phyloP scores from a whole-genome alignment of 306 rosid species.

The Bauhinia variegata region DNA sequence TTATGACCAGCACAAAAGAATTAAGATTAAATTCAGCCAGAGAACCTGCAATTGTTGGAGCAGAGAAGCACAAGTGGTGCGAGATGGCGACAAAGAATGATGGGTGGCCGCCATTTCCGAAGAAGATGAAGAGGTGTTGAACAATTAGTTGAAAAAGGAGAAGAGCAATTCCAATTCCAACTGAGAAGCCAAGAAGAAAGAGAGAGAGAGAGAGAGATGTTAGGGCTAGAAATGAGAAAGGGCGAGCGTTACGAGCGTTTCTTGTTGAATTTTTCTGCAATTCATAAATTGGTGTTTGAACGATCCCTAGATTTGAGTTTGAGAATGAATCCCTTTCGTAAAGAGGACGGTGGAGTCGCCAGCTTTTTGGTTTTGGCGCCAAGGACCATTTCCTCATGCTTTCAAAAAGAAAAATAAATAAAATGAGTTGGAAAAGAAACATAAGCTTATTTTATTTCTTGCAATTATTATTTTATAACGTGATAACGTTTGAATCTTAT shows the following conservation, averaged over 20 bases:
- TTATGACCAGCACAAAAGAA: background rate
- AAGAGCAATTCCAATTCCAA: constrained; percentile 28
- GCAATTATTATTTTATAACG: background rate
- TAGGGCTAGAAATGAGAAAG: constrained; percentile 19
- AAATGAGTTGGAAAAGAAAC: no score
- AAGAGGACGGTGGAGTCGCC: constrained; percentile 21
- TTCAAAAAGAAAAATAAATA: background rate
- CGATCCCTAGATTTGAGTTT: constrained; percentile 36
- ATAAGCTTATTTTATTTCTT: background rate
- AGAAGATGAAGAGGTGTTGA: background rate
- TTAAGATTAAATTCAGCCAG: background rate
- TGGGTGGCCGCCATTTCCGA: constrained; percentile 46
- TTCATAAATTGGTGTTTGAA: background rate
- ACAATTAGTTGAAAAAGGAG: background rate
- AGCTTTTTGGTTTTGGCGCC: constrained; percentile 63
- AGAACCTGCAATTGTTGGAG: constrained; percentile 84
- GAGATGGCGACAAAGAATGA: constrained; percentile 69
- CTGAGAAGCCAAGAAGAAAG: constrained; percentile 2
- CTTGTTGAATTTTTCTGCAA: background rate
- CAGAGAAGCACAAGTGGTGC: constrained; percentile 91
- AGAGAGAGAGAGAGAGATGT: background rate
- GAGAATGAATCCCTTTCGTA: constrained; percentile 10
- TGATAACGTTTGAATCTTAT: no score
- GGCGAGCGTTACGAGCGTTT: constrained; percentile 38
- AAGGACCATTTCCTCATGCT: background rate